Evolutionary conservation across 2,329 filamentous ascomycete genomes (phyloP).

Genomic region (Ciborinia camelliae): DNA sequence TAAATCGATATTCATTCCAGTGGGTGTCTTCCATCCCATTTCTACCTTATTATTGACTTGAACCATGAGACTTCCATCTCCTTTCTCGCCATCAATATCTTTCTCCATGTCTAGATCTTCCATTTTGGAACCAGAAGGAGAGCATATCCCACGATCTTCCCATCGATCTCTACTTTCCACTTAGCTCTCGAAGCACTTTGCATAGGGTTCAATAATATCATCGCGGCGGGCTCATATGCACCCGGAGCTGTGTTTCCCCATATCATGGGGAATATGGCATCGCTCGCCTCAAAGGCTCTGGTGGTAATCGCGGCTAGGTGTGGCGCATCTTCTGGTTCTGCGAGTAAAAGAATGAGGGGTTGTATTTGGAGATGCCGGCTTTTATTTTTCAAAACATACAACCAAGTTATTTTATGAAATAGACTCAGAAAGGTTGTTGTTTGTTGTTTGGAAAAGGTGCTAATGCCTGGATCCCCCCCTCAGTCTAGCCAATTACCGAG

Average conservation of each 20-base stretch:
- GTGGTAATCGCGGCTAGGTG: neutral
- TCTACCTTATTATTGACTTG: neutral
- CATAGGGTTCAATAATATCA: neutral
- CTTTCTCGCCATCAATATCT: too few species aligned
- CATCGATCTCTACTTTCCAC: neutral
- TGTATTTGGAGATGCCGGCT: neutral
- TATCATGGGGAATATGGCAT: neutral
- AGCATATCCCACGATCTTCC: slow-evolving; percentile 1
- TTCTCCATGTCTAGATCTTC: accelerated
- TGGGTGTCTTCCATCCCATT: neutral
- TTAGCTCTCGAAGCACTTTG: neutral
- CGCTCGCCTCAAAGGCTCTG: neutral
- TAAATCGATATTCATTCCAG: slow-evolving; percentile 4
- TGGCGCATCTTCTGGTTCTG: neutral
- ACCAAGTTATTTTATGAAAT: too few species aligned
- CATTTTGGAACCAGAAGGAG: neutral
- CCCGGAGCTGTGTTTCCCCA: neutral
- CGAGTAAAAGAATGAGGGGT: neutral
- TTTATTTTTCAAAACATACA: too few species aligned
- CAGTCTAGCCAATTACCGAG: too few species aligned
- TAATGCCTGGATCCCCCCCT: too few species aligned
- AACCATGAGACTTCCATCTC: neutral
- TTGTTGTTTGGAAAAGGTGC: too few species aligned
- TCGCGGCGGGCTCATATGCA: neutral
- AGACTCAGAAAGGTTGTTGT: too few species aligned